These are phyloP conservation scores for Martensiomyces pterosporus DNA, from an alignment of 192 early-diverging fungal genomes.

Conservation along the genomic window DNA sequence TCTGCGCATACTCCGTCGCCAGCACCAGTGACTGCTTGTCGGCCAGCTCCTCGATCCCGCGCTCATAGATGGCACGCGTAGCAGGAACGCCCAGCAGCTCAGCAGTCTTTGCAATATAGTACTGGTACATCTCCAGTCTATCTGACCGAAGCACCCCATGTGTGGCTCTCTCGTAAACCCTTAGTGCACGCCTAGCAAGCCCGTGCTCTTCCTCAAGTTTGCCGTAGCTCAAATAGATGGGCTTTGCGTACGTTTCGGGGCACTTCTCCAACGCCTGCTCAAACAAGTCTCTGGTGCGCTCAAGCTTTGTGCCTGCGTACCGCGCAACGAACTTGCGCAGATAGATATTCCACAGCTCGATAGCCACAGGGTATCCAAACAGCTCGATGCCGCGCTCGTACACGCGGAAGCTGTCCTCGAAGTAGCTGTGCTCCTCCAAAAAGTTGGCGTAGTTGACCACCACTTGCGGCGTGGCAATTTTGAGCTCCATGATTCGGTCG, in stretches of 20 bases:
- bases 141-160: slow-evolving; percentile 71
- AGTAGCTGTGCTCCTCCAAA: slow-evolving; percentile 84
- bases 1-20: slow-evolving; percentile 74
- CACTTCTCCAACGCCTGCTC: slow-evolving; percentile 88
- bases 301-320: slow-evolving; percentile 82
- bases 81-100: slow-evolving; percentile 82
- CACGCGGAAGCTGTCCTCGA: slow-evolving; percentile 92
- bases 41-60: slow-evolving; percentile 82
- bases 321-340: slow-evolving; percentile 78
- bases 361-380: slow-evolving; percentile 96
- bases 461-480: slow-evolving; percentile 93
- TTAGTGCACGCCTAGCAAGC: slow-evolving; percentile 84
- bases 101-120: slow-evolving; percentile 86
- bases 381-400: slow-evolving; percentile 94
- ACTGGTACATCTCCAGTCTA: slow-evolving; percentile 76
- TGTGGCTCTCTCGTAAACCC: slow-evolving; percentile 90
- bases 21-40: slow-evolving; percentile 76
- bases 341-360: slow-evolving; percentile 98
- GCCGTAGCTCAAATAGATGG: slow-evolving; percentile 86
- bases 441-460: slow-evolving; percentile 92
- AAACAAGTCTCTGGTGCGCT: slow-evolving; percentile 90
- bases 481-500: slow-evolving; percentile 87
- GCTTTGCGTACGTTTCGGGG: slow-evolving; percentile 80
- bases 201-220: slow-evolving; percentile 91
- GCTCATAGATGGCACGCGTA: slow-evolving; percentile 87